phyloP scores from a whole-genome alignment of 2,329 filamentous ascomycete genomes.

The Lachnellula cervina region DNA sequence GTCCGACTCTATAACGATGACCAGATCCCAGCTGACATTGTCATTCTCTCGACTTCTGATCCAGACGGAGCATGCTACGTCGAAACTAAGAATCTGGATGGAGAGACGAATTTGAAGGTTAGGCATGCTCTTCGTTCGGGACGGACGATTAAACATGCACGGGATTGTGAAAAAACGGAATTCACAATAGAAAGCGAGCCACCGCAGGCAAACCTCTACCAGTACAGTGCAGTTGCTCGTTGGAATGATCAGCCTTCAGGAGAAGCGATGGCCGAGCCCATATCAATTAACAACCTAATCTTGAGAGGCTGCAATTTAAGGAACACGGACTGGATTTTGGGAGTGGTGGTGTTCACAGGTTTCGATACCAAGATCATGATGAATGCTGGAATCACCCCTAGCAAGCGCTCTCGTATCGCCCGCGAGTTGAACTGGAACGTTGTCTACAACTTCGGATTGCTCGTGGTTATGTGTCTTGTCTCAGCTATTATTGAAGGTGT shows the following conservation, averaged over 20 bases:
- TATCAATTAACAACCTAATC: slow-evolving; percentile 91
- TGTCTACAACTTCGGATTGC: slow-evolving; percentile 88
- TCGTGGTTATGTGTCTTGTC: slow-evolving; percentile 84
- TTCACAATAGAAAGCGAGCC: slow-evolving; percentile 87
- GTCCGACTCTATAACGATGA: slow-evolving; percentile 95
- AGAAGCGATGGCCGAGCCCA: slow-evolving; percentile 82
- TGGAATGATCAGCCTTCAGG: slow-evolving; percentile 71
- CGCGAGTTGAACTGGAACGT: slow-evolving; percentile 97
- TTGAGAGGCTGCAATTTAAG: slow-evolving; percentile 88
- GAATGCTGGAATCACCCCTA: slow-evolving; percentile 92
- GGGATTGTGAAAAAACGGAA: slow-evolving; percentile 84
- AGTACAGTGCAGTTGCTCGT: slow-evolving; percentile 83
- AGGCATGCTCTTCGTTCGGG: slow-evolving; percentile 86
- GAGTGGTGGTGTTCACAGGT: slow-evolving; percentile 89
- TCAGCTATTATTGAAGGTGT: slow-evolving; percentile 80
- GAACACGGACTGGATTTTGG: slow-evolving; percentile 94
- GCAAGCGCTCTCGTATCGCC: slow-evolving; percentile 85
- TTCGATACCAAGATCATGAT: slow-evolving; percentile 99
- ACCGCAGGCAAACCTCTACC: slow-evolving; percentile 90
- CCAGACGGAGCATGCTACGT: slow-evolving; percentile 93
- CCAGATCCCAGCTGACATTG: slow-evolving; percentile 87
- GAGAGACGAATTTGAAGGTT: slow-evolving; percentile 96
- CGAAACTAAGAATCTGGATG: slow-evolving; percentile 96
- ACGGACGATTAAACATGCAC: slow-evolving; percentile 75
- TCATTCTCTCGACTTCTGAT: slow-evolving; percentile 90